A percentile compares a stretch with the other conserved stretches of the same genome.
These are phyloP conservation scores for Candida caryicola DNA, from an alignment of 805 yeast species.

Conservation along the genomic window DNA sequence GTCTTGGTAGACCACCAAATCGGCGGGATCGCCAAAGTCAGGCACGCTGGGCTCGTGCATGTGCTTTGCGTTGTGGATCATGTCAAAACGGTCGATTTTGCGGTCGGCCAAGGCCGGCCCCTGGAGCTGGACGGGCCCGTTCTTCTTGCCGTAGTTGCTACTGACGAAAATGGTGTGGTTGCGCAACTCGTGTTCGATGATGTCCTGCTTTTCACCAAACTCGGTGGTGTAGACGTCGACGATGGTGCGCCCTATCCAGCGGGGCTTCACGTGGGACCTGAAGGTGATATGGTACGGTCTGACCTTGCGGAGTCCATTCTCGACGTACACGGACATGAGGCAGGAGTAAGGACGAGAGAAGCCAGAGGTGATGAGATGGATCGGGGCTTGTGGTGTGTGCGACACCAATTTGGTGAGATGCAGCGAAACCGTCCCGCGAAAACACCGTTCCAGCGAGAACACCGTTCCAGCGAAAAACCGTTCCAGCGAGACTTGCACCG, in stretches of 20 bases:
- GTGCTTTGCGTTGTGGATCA: conserved; percentile 29
- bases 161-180: conserved; percentile 24
- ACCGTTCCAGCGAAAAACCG: no score
- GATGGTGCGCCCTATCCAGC: conserved; percentile 37
- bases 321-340: conserved; percentile 7
- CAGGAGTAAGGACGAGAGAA: neutral
- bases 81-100: conserved; percentile 13
- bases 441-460: no score
- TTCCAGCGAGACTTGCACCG: no score
- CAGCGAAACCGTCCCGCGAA: no score
- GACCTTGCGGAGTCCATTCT: conserved; percentile 35
- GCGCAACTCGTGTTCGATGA: conserved; percentile 24
- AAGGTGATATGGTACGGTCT: conserved; percentile 31
- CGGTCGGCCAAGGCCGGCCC: conserved; percentile 15
- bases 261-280: conserved; percentile 33
- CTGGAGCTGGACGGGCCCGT: conserved; percentile 13
- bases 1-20: conserved; percentile 35
- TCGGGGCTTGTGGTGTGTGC: no score
- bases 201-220: conserved; percentile 29
- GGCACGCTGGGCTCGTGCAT: conserved; percentile 47
- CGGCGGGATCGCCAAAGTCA: conserved; percentile 1
- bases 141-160: conserved; percentile 19
- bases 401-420: no score
- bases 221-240: conserved; percentile 30
- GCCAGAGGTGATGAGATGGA: no score